phyloP scores from a whole-genome alignment of 495 filamentous ascomycete genomes.

The Penicillium psychrofluorescens region DNA sequence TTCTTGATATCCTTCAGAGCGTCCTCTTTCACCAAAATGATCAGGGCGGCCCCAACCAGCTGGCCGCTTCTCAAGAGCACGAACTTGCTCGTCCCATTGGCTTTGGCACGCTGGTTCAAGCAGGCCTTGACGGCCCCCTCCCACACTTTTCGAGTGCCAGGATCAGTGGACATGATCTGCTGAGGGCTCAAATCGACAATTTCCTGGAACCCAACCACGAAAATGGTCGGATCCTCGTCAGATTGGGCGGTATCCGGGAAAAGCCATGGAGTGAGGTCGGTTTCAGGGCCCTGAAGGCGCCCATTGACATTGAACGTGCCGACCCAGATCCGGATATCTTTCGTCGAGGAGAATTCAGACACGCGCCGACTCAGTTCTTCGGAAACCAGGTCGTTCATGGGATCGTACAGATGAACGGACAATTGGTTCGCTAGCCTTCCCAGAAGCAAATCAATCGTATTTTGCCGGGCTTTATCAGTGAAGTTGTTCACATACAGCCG shows the following conservation, averaged over 20 bases:
- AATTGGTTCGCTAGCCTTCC: slow-evolving; percentile 76
- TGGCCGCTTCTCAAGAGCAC: slow-evolving; percentile 86
- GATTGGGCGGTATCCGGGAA: slow-evolving; percentile 47
- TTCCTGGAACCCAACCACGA: slow-evolving; percentile 91
- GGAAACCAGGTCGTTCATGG: slow-evolving; percentile 82
- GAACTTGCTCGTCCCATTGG: slow-evolving; percentile 64
- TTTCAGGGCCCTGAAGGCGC: slow-evolving; percentile 60
- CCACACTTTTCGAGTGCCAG: slow-evolving; percentile 75
- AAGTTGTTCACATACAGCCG: slow-evolving; percentile 97
- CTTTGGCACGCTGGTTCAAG: slow-evolving; percentile 61
- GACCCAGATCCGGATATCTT: slow-evolving; percentile 58
- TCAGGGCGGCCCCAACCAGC: slow-evolving; percentile 86
- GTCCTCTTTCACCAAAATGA: slow-evolving; percentile 80
- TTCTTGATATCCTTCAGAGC: slow-evolving; percentile 79
- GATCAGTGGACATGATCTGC: slow-evolving; percentile 99
- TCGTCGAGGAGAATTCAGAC: slow-evolving; percentile 46
- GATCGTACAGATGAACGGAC: slow-evolving; percentile 83
- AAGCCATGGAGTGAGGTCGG: slow-evolving; percentile 82
- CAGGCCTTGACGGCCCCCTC: slow-evolving; percentile 72
- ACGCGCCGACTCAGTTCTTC: slow-evolving; percentile 60
- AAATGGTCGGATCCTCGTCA: slow-evolving; percentile 43
- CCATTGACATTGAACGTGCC: slow-evolving; percentile 97
- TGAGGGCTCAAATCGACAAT: slow-evolving; percentile 95
- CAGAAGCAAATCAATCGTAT: slow-evolving; percentile 86
- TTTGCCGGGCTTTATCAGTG: slow-evolving; percentile 84